Base-by-base conservation (phyloP, 495 filamentous ascomycete species). In the Penicillium manginii region DNA sequence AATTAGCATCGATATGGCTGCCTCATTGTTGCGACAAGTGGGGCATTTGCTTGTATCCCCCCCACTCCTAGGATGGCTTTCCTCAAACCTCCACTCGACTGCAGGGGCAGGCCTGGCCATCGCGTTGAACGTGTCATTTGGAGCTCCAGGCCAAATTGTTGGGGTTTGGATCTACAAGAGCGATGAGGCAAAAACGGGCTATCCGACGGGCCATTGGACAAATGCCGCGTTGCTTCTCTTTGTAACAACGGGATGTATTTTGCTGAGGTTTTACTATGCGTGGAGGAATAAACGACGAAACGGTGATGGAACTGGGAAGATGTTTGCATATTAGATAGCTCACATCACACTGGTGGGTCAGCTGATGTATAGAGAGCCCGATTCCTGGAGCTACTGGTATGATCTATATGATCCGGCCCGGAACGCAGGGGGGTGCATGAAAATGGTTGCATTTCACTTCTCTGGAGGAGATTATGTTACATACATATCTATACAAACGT, bases 121-220 rank as follows among this genome's bases (percentile, higher is more conserved):
- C 45, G 88, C 87, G 3, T 62, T 91, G 40, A 90, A 90, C 58
- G 82, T 89, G 15, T 82, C 81, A 0, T 75, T 88, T 33, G 88
- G 87, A 0, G 85, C 84, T 0, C 82, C 86, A 0, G 88, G 87
- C 4, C 86, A 90, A 66, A 89, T 90, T 22, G 83, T 84, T 0
- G 87, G 87, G 0, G 86, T 90, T 6, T 91, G 86, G 83, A 89
- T 90, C 42, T 91, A 89, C 69, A 87, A 86, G 61, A 73, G 78
- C 0, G 71, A 86, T 42, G 87, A 91, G 64, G 80, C 73, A 14
- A 69, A 72, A 33, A 66, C 46, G 4, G 88, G 88, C 0, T 91
- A 86, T 71, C 87, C 88, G 3, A 91, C 88, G 0, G 88, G 87
- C 1, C 86, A 84, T 52, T 82, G 79, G 73, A 78, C 77, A 18